Evolutionary conservation across 2,329 filamentous ascomycete species (phyloP), one percentile per base, ranked within the genome.

Genomic region (Neoascochyta sp.): DNA sequence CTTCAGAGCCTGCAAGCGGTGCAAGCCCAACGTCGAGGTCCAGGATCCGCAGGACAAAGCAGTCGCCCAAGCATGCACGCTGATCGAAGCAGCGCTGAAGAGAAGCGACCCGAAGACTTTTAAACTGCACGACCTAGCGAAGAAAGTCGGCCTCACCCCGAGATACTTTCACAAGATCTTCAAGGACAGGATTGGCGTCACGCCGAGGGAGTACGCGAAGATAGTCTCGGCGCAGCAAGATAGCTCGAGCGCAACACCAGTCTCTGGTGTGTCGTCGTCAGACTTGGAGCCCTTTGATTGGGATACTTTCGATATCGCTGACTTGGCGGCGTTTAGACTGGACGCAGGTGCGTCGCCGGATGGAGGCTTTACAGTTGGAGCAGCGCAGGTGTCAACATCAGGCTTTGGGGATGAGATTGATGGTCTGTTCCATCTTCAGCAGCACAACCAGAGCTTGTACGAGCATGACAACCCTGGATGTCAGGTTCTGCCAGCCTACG

Each of bases 101-200:
- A 44, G 47, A 3, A 35, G 44, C 9, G 44, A 53, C 10, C 22
- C 29, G 1, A 52, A 50, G 8, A 29, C 29, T 1, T 22, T 64
- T 35, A 66, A 58, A 24, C 42, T 76, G 27, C 64, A 68, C 17
- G 60, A 67, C 13, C 60, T 80, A 50, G 75, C 75, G 6, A 62
- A 52, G 23, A 64, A 66, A 46, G 71, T 70, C 4, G 70, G 71
- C 0, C 53, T 78, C 20, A 76, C 74, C 7, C 72, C 74, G 29
- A 71, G 75, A 56, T 75, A 80, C 47, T 75, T 80, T 28, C 73
- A 77, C 45, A 68, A 75, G 14, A 66, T 75, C 4, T 80, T 80
- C 48, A 79, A 76, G 54, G 69, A 68, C 47, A 68, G 66, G 23
- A 69, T 67, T 10, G 74, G 75, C 6, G 34, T 70, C 22, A 78